These are phyloP conservation scores for Phanerochaete sordida DNA, from an alignment of 768 basidiomycete genomes.

Conservation along the genomic window DNA sequence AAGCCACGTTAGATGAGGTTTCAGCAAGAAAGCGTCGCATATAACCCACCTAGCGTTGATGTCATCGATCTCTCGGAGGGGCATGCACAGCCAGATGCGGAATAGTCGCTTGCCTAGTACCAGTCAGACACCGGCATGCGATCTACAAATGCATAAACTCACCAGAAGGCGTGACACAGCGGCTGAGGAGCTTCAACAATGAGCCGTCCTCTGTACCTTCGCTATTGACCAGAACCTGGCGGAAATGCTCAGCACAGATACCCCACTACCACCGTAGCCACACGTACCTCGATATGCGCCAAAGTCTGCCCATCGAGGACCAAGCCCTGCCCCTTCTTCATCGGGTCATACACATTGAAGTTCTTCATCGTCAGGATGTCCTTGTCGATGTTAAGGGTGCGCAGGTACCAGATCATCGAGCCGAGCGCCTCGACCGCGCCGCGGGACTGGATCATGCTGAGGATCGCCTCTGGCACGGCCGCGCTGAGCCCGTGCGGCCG, in stretches of 20 bases:
- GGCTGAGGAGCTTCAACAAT: conserved; percentile 72
- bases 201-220: conserved; percentile 94
- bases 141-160: conserved; percentile 18
- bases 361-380: conserved; percentile 95
- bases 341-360: conserved; percentile 96
- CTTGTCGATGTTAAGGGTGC: conserved; percentile 92
- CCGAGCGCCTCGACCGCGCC: conserved; percentile 84
- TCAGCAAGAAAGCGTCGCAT: not conserved
- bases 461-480: conserved; percentile 67
- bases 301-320: conserved; percentile 93
- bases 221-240: conserved; percentile 80
- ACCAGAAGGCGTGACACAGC: conserved; percentile 93
- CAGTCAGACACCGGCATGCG: not conserved
- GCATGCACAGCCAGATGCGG: conserved; percentile 95
- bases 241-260: conserved; percentile 3
- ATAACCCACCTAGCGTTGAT: conserved; percentile 80
- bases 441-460: conserved; percentile 61
- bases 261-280: not conserved
- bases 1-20: not conserved
- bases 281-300: conserved; percentile 83
- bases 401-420: conserved; percentile 91
- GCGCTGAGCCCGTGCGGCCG: conserved; percentile 35
- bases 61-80: conserved; percentile 72
- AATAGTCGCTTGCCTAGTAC: conserved; percentile 85
- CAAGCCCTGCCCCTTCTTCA: conserved; percentile 82